phyloP scores from a whole-genome alignment of 129 eudicot genomes.

The Sambucus nigra region DNA sequence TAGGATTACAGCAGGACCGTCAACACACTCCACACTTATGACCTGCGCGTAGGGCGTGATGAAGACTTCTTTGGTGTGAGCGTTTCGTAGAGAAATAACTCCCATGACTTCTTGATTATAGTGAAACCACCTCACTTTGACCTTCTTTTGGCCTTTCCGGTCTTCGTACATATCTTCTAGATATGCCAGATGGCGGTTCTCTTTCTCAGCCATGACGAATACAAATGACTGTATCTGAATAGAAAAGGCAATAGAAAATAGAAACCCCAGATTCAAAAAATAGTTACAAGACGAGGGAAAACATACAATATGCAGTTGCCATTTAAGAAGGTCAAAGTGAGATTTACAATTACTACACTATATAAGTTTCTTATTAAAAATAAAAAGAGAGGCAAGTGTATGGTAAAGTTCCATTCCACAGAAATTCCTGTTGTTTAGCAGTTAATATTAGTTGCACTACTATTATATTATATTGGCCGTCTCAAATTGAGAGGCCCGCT shows the following conservation, averaged over 20 bases:
- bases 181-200: slow-evolving; percentile 73
- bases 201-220: slow-evolving; percentile 94
- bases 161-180: slow-evolving; percentile 98
- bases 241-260: not conserved
- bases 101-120: slow-evolving; percentile 75
- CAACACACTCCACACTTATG: slow-evolving; percentile 93
- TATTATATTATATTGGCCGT: too few relatives aligned
- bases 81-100: slow-evolving; percentile 50
- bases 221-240: slow-evolving; percentile 87
- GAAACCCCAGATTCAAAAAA: not conserved
- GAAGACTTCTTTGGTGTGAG: slow-evolving; percentile 90
- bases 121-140: slow-evolving; percentile 98
- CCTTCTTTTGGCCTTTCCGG: slow-evolving; percentile 79
- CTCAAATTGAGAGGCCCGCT: too few relatives aligned
- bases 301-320: not conserved
- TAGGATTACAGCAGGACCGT: slow-evolving; percentile 84
- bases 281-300: not conserved
- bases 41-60: slow-evolving; percentile 94
- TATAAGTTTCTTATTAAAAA: too few relatives aligned
- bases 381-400: too few relatives aligned
- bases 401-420: too few relatives aligned
- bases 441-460: too few relatives aligned
- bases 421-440: too few relatives aligned
- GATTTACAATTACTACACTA: not conserved
- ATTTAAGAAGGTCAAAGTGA: not conserved